phyloP scores from a whole-genome alignment of 192 early-diverging fungal species.

The Neocallimastix lanati region DNA sequence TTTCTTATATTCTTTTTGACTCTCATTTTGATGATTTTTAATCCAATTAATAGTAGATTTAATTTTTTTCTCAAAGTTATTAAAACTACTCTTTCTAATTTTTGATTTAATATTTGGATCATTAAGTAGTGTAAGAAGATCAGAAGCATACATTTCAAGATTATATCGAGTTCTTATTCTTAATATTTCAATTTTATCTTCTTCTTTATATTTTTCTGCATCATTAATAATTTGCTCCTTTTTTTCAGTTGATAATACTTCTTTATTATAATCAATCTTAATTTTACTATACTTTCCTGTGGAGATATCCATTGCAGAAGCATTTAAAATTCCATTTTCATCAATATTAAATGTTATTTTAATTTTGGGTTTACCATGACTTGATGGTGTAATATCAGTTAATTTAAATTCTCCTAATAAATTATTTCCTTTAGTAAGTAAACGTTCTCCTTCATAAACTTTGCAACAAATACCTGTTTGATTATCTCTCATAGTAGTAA shows the following conservation, averaged over 20 bases:
- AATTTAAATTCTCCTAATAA: slow-evolving; percentile 94
- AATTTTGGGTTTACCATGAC: slow-evolving; percentile 90
- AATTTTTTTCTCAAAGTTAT: too few relatives aligned
- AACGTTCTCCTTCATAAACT: slow-evolving; percentile 94
- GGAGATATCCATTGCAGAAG: slow-evolving; percentile 12
- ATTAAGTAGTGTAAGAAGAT: too few relatives aligned
- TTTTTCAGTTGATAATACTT: slow-evolving; percentile 88
- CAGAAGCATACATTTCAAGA: too few relatives aligned
- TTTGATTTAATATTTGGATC: too few relatives aligned
- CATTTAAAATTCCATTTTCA: slow-evolving; percentile 93
- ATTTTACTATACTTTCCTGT: slow-evolving; percentile 69
- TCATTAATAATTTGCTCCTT: slow-evolving; percentile 92
- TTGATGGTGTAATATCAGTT: slow-evolving; percentile 87
- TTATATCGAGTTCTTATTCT: too few relatives aligned
- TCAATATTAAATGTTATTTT: slow-evolving; percentile 94
- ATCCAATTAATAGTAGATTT: too few relatives aligned
- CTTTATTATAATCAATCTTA: slow-evolving; percentile 98
- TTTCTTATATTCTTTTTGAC: too few relatives aligned
- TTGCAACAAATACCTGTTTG: slow-evolving; percentile 4
- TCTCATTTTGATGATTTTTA: too few relatives aligned
- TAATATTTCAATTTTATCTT: slow-evolving; percentile 10
- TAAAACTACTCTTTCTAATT: too few relatives aligned
- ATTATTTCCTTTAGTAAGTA: slow-evolving; percentile 95
- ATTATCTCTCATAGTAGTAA: too few relatives aligned
- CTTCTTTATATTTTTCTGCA: too few relatives aligned